Evolutionary conservation across 1,139 yeast genomes (phyloP).

Genomic region (Blastobotrys aristatus): DNA sequence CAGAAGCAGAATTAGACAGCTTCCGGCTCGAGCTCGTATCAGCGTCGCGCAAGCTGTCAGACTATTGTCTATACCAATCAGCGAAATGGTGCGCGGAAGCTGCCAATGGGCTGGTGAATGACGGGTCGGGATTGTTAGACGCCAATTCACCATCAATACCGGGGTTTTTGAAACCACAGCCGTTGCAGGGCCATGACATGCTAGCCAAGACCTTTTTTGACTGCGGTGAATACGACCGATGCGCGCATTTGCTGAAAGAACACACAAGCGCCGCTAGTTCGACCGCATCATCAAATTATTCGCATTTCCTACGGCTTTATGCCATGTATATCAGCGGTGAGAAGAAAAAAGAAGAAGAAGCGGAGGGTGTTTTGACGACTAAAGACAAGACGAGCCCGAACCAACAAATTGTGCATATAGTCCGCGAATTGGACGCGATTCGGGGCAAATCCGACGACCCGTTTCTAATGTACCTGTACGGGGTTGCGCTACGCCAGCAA

Average conservation of each 20-base stretch:
- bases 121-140: slow-evolving; percentile 19
- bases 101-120: slow-evolving; percentile 43
- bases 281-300: slow-evolving; percentile 38
- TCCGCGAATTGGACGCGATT: slow-evolving; percentile 31
- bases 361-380: slow-evolving; percentile 57
- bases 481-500: slow-evolving; percentile 59
- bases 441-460: slow-evolving; percentile 40
- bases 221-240: slow-evolving; percentile 81
- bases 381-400: slow-evolving; percentile 38
- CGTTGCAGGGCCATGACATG: slow-evolving; percentile 26
- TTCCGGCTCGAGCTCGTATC: slow-evolving; percentile 36
- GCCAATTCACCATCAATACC: slow-evolving; percentile 17
- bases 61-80: slow-evolving; percentile 57
- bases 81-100: slow-evolving; percentile 87
- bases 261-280: slow-evolving; percentile 24
- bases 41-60: slow-evolving; percentile 39
- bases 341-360: slow-evolving; percentile 64
- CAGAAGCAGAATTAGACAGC: slow-evolving; percentile 17
- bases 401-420: slow-evolving; percentile 32
- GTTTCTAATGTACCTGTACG: slow-evolving; percentile 57
- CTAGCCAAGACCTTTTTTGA: slow-evolving; percentile 74
- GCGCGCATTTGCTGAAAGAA: slow-evolving; percentile 53
- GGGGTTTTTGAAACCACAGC: slow-evolving; percentile 15
- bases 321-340: slow-evolving; percentile 63
- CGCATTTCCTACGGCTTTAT: slow-evolving; percentile 63